These are phyloP conservation scores for Huntiella savannae DNA, from an alignment of 2,329 filamentous ascomycete species.

Conservation along the genomic window DNA sequence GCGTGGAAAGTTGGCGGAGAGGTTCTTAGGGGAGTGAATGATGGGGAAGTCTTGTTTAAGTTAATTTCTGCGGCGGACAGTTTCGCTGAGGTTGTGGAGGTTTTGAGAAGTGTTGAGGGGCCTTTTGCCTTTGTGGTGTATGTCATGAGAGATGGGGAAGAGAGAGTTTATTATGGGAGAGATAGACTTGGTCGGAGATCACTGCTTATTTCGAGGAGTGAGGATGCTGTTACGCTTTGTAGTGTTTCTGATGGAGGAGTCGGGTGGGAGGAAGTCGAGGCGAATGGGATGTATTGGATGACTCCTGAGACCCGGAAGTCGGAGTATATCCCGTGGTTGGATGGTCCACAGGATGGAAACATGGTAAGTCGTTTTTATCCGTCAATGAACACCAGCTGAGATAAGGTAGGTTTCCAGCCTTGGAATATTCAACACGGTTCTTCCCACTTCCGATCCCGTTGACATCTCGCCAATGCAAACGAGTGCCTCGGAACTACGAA, in stretches of 20 bases:
- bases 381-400: conserved; percentile 12
- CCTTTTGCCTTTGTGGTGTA: conserved; percentile 83
- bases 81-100: conserved; percentile 25
- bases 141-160: conserved; percentile 33
- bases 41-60: conserved; percentile 51
- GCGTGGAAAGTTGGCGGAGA: conserved; percentile 57
- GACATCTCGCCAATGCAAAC: neutral
- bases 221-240: conserved; percentile 39
- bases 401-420: conserved; percentile 32
- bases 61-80: conserved; percentile 24
- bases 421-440: conserved; percentile 31
- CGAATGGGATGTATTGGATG: conserved; percentile 60
- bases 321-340: conserved; percentile 9
- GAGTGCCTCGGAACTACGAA: neutral
- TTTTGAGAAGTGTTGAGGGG: conserved; percentile 47
- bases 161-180: conserved; percentile 56
- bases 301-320: conserved; percentile 24
- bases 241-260: conserved; percentile 43
- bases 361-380: conserved; percentile 8
- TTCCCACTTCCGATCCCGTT: conserved; percentile 14
- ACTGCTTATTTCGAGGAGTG: conserved; percentile 37
- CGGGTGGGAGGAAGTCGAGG: conserved; percentile 63
- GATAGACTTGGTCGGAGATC: conserved; percentile 80
- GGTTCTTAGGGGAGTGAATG: conserved; percentile 46
- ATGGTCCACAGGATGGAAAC: neutral